Evolutionary conservation across 441 rosid genomes (phyloP).

Genomic region (Adansonia grandidieri): DNA sequence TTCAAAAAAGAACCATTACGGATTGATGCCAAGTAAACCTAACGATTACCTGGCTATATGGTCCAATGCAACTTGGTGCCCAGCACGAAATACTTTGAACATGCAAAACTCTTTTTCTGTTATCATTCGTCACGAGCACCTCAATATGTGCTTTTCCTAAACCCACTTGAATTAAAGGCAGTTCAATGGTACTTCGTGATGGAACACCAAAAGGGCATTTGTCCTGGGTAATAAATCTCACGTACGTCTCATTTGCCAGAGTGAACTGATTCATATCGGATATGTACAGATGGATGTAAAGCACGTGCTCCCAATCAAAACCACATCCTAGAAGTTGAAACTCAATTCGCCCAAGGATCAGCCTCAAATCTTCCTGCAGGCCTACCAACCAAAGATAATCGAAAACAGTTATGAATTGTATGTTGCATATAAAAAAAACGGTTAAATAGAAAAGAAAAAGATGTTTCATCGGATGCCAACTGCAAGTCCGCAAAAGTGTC

Average conservation of each 20-base stretch:
- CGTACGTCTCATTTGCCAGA: conserved; percentile 81
- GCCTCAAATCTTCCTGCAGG: conserved; percentile 68
- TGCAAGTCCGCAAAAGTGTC: not conserved
- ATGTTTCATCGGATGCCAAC: conserved; percentile 5
- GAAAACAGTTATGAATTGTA: conserved; percentile 9
- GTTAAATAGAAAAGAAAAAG: not conserved
- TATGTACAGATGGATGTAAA: conserved; percentile 83
- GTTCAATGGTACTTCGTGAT: conserved; percentile 94
- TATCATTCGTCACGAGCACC: conserved; percentile 71
- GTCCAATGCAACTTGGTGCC: conserved; percentile 99
- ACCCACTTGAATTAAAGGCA: conserved; percentile 74
- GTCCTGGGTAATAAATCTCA: conserved; percentile 81
- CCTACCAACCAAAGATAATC: conserved; percentile 45
- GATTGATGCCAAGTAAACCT: not conserved
- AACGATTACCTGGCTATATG: conserved; percentile 86
- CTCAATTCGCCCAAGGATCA: conserved; percentile 64
- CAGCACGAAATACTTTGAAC: conserved; percentile 95
- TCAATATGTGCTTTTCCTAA: conserved; percentile 81
- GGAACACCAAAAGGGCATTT: conserved; percentile 96
- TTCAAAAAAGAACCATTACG: not conserved
- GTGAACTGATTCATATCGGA: conserved; percentile 84
- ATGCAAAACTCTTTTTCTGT: conserved; percentile 86
- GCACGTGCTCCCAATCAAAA: conserved; percentile 75
- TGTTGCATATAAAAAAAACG: conserved; percentile 19
- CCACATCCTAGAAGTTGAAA: conserved; percentile 56